Base-by-base conservation (phyloP, 345 rosid genomes). In the Laguncularia racemosa region DNA sequence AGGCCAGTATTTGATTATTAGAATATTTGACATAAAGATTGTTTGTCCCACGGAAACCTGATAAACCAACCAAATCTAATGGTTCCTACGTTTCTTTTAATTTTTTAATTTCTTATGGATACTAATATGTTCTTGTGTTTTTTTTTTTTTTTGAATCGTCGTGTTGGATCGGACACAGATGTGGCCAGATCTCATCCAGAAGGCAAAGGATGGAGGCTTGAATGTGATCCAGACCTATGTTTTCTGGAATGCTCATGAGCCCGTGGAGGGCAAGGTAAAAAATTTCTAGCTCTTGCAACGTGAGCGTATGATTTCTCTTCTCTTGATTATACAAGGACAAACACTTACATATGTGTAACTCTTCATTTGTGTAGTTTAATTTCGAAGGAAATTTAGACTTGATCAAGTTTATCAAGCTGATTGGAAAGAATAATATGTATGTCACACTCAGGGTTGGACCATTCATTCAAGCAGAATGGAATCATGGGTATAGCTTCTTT, bases 401-500 rank as follows among this genome's bases (percentile, higher is more conserved):
- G 61, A 71, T 76, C 43, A 81, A 60, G 48, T 81, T 76, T 65
- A 47, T 81, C 28, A 81, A 72, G 70, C 38, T 62, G 66, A 57
- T 75, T 13, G 60, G 60, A 19, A 73, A 78, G 44, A 62, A 59
- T 28, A 77, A 75, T 1, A 61, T 81, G 81, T 81, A 64, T 19
- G 81, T 48, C 26, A 78, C 81, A 28, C 67, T 81, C 44, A 71
- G 83, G 56, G 70, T 78, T 20, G 86, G 86, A 18, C 86, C 86
- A 0, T 81, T 76, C 66, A 65, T 78, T 61, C 72, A 81, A 56
- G 86, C 83, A 20, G 86, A 81, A 60, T 81, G 83, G 83, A 81
- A 71, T 55, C 69, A 63, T 16, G 83, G 85, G 85, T 75, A 72
- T 16, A 59, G 28, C 13, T 17, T 48, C 20, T 3, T 20, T 2